Percentiles rank a stretch among this genome's conserved stretches.
Conservation (phyloP, 2,329 filamentous ascomycete species). For the Colletotrichum sp. region DNA sequence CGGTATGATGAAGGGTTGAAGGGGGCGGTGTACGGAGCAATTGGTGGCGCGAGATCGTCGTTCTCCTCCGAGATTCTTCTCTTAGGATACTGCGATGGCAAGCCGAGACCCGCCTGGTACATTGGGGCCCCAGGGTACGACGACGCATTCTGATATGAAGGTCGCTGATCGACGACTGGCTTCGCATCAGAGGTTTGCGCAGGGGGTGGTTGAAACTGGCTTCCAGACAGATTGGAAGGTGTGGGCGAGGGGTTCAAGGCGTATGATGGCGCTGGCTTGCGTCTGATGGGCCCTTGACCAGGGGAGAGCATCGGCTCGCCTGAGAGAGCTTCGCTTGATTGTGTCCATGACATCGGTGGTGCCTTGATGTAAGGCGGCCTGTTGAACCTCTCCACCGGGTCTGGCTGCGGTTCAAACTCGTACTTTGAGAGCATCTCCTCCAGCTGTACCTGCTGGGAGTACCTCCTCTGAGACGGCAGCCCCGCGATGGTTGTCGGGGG, state of each 20-base stretch:
- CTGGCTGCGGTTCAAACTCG: constrained; percentile 7
- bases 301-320: constrained; percentile 8
- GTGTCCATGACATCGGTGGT: neutral
- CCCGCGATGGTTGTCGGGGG: neutral
- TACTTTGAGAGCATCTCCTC: constrained; percentile 1
- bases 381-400: neutral
- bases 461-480: constrained; percentile 8
- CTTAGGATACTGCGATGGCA: neutral
- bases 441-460: constrained; percentile 1
- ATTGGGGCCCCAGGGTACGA: constrained; percentile 8
- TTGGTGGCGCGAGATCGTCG: neutral
- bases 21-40: neutral
- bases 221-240: neutral
- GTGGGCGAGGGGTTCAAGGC: neutral
- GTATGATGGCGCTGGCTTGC: constrained; percentile 17
- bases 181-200: neutral
- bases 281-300: constrained; percentile 8
- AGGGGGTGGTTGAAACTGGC: neutral
- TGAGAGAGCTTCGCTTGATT: neutral
- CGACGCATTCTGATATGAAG: constrained; percentile 1
- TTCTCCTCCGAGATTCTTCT: neutral
- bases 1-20: constrained; percentile 8
- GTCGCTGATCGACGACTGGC: constrained; percentile 2
- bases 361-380: neutral
- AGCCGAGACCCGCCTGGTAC: neutral